Evolutionary conservation across 345 rosid genomes (phyloP).

Genomic region (Rhizophora apiculata): DNA sequence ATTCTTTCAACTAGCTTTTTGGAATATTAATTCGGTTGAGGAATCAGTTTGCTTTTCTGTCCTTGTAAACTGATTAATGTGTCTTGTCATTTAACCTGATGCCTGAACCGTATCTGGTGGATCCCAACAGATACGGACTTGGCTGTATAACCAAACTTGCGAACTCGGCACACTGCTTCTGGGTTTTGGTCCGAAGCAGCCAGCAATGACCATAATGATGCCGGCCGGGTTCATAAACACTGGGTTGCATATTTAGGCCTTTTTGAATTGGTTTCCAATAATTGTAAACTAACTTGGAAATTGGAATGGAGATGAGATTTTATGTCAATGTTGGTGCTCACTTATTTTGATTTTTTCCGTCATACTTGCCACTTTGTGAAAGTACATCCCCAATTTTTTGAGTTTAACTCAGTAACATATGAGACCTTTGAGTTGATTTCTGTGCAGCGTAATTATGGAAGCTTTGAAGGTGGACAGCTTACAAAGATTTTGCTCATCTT

Average conservation of each 20-base stretch:
- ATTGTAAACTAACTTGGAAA: neutral
- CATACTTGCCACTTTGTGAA: neutral
- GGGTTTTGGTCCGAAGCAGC: neutral
- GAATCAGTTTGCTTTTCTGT: conserved; percentile 1
- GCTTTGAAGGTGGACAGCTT: conserved; percentile 92
- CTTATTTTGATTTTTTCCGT: conserved; percentile 1
- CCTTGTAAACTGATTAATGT: neutral
- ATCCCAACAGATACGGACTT: neutral
- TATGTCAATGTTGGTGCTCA: neutral
- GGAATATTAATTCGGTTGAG: neutral
- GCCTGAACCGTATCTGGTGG: neutral
- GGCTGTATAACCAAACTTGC: neutral
- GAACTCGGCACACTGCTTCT: neutral
- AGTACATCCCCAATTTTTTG: neutral
- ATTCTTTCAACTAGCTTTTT: neutral
- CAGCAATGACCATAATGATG: neutral
- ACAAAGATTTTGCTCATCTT: conserved; percentile 83
- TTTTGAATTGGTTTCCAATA: neutral
- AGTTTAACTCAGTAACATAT: neutral
- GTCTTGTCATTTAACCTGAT: neutral
- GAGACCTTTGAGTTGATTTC: conserved; percentile 16
- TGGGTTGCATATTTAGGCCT: neutral
- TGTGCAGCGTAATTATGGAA: conserved; percentile 84
- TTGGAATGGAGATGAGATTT: neutral
- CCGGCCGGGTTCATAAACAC: neutral